phyloP scores from a whole-genome alignment of 1,139 yeast species.

The Magnusiomyces tetraspermus region DNA sequence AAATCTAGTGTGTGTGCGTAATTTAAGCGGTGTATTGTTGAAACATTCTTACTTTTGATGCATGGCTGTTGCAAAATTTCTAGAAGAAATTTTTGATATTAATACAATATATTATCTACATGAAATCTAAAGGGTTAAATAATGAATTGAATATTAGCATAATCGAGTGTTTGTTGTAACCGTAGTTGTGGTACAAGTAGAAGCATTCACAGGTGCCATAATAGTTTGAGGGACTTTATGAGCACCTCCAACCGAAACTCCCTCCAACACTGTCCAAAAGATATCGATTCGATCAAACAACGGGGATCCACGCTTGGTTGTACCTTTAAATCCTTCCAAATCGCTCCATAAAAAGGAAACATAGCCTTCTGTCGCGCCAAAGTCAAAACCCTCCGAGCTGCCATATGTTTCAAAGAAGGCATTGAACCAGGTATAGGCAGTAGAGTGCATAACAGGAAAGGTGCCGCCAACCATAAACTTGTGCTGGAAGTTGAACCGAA shows the following conservation, averaged over 20 bases:
- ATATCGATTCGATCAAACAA: conserved; percentile 44
- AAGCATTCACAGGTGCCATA: neutral
- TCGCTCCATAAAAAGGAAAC: conserved; percentile 42
- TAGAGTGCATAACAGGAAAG: conserved; percentile 18
- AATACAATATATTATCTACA: neutral
- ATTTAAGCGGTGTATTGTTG: neutral
- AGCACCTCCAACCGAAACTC: conserved; percentile 13
- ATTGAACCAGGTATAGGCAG: conserved; percentile 31
- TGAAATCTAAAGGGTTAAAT: neutral
- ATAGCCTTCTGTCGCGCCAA: conserved; percentile 18
- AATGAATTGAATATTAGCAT: too few species aligned
- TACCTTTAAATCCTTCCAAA: conserved; percentile 65
- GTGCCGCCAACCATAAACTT: conserved; percentile 8
- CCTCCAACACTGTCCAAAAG: conserved; percentile 28
- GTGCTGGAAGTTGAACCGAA: conserved; percentile 18
- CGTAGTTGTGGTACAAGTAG: neutral
- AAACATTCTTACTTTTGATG: neutral
- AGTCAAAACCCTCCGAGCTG: conserved; percentile 15
- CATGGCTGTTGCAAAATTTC: neutral
- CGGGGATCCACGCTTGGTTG: conserved; percentile 43
- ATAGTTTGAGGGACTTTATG: neutral
- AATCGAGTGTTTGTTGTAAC: neutral
- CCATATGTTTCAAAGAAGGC: conserved; percentile 28
- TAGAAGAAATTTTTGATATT: neutral
- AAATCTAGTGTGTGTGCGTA: neutral